A percentile compares a stretch with the other conserved stretches of the same genome.
Conservation (phyloP, 2,329 filamentous ascomycete species). For the Sclerotinia nivalis region DNA sequence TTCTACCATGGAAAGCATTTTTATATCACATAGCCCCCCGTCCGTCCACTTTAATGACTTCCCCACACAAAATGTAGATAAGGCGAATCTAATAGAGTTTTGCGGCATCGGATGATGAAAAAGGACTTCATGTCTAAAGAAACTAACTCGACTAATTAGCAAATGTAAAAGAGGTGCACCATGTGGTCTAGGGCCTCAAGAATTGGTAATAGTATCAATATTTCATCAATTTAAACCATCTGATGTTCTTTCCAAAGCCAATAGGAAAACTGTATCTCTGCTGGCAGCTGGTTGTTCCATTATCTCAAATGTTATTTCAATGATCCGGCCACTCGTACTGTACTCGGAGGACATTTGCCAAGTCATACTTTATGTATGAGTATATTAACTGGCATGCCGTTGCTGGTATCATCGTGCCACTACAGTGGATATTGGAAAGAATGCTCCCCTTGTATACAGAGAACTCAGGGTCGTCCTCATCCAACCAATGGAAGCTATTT, state of each 20-base stretch:
- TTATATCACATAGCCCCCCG: slow-evolving; percentile 2
- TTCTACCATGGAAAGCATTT: not conserved
- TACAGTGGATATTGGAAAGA: slow-evolving; percentile 1
- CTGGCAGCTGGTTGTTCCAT: not conserved
- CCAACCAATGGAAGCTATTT: slow-evolving; percentile 1
- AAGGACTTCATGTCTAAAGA: slow-evolving; percentile 5
- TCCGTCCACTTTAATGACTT: not conserved
- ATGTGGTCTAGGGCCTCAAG: not conserved
- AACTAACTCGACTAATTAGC: slow-evolving; percentile 6
- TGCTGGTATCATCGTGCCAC: not conserved
- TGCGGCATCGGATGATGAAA: slow-evolving; percentile 19
- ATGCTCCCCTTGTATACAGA: not conserved
- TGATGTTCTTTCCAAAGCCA: slow-evolving; percentile 1
- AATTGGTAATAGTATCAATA: slow-evolving; percentile 3
- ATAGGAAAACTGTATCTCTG: not conserved
- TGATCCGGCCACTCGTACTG: not conserved
- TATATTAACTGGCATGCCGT: not conserved
- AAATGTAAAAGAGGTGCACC: not conserved
- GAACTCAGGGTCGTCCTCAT: not conserved
- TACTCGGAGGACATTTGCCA: not conserved
- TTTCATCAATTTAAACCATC: not conserved
- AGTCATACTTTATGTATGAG: slow-evolving; percentile 1
- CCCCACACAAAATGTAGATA: slow-evolving; percentile 14
- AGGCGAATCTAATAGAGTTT: slow-evolving; percentile 17
- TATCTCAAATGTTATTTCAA: not conserved